phyloP scores from a whole-genome alignment of 805 yeast species.

The Sungouiella blattae region DNA sequence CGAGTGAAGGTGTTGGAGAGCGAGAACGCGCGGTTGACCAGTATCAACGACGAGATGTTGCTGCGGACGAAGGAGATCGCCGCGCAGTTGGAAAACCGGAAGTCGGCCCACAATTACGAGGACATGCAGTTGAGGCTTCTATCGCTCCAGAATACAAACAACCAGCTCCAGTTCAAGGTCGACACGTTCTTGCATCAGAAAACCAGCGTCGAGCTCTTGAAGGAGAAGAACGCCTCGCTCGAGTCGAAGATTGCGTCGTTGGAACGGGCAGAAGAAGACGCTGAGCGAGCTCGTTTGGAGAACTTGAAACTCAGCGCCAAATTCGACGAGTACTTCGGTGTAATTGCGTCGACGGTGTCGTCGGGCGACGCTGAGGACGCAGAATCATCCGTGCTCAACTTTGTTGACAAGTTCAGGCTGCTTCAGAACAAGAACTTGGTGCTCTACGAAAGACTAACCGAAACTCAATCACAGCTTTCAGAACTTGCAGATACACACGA shows the following conservation, averaged over 20 bases:
- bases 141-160: conserved; percentile 43
- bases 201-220: conserved; percentile 49
- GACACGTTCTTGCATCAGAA: conserved; percentile 47
- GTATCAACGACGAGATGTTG: conserved; percentile 29
- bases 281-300: conserved; percentile 48
- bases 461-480: conserved; percentile 17
- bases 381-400: conserved; percentile 9
- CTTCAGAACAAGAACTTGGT: conserved; percentile 28
- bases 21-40: conserved; percentile 24
- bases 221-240: conserved; percentile 50
- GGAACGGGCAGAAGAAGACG: conserved; percentile 42
- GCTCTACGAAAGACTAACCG: conserved; percentile 35
- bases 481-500: conserved; percentile 9
- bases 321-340: conserved; percentile 43
- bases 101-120: conserved; percentile 24
- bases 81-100: conserved; percentile 7
- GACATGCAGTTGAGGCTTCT: conserved; percentile 17
- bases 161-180: conserved; percentile 50
- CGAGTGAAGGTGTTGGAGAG: conserved; percentile 29
- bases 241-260: conserved; percentile 34
- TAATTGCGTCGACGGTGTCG: conserved; percentile 31
- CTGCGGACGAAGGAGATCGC: conserved; percentile 23
- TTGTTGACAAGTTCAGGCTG: conserved; percentile 35
- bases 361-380: conserved; percentile 5
- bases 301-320: conserved; percentile 46